These are phyloP conservation scores for Cordyceps cicadae DNA, from an alignment of 2,329 filamentous ascomycete species.

Conservation along the genomic window DNA sequence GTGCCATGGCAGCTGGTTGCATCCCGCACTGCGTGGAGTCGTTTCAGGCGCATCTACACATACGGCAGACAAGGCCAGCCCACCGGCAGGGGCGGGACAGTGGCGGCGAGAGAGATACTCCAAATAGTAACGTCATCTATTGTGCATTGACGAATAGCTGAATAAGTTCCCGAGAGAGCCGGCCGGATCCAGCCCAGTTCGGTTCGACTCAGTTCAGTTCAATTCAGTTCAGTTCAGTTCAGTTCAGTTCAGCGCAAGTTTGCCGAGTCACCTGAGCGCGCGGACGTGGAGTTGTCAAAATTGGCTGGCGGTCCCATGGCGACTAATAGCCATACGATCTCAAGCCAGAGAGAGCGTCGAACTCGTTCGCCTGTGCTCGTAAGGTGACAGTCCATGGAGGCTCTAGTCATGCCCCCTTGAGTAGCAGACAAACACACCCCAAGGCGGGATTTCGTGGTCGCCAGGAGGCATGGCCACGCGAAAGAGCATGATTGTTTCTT, in stretches of 20 bases:
- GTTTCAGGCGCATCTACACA: conserved; percentile 6
- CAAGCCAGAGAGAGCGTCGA: not conserved
- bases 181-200: not conserved
- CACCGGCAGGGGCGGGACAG: not conserved
- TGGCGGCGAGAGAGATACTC: not conserved
- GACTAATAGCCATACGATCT: not conserved
- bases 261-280: not conserved
- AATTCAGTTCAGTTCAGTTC: not conserved
- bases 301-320: not conserved
- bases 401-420: not conserved
- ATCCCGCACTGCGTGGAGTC: not conserved
- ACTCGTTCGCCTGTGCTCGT: not conserved
- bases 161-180: not conserved
- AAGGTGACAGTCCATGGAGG: not conserved
- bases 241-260: not conserved
- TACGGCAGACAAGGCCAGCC: not conserved
- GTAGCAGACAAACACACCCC: not conserved
- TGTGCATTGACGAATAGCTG: not conserved
- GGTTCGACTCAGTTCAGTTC: not conserved
- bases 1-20: not conserved
- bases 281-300: no score
- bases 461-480: not conserved
- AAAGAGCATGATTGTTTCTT: not conserved
- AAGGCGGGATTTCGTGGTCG: not conserved
- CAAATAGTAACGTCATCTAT: not conserved